phyloP scores from a whole-genome alignment of 1,284 basidiomycete genomes.

The Tremellales sp. region DNA sequence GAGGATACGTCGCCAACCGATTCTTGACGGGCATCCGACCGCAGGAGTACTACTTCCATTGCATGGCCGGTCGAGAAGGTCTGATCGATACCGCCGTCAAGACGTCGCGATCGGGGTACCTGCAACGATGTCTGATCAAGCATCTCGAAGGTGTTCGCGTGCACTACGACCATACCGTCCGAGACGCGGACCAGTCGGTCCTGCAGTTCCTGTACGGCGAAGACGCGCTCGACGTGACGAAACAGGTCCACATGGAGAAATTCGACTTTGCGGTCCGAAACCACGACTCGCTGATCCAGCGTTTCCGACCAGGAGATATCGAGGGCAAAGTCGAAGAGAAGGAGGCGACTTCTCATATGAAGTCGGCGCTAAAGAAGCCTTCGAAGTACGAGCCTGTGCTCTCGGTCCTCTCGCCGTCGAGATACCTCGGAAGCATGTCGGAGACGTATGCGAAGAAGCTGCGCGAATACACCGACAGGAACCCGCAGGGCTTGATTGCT shows the following conservation, averaged over 20 bases:
- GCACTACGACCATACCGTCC: constrained; percentile 97
- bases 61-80: constrained; percentile 99
- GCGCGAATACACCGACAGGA: constrained; percentile 73
- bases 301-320: constrained; percentile 65
- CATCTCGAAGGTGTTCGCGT: constrained; percentile 94
- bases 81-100: constrained; percentile 99
- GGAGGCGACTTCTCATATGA: constrained; percentile 74
- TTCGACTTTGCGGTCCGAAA: constrained; percentile 94
- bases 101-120: constrained; percentile 95
- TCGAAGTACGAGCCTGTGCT: constrained; percentile 69
- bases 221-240: constrained; percentile 93
- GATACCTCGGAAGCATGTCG: constrained; percentile 83
- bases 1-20: constrained; percentile 98
- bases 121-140: constrained; percentile 98
- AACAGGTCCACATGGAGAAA: constrained; percentile 81
- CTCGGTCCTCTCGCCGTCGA: constrained; percentile 71
- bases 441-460: constrained; percentile 85
- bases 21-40: constrained; percentile 98
- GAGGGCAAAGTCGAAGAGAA: constrained; percentile 62
- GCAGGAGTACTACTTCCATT: constrained; percentile 99
- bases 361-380: constrained; percentile 77
- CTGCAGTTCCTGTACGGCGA: constrained; percentile 98
- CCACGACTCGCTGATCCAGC: constrained; percentile 70
- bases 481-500: constrained; percentile 70
- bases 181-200: constrained; percentile 87